A percentile compares a stretch with the other conserved stretches of the same genome.
Evolutionary conservation across 768 basidiomycete genomes (phyloP).

Genomic region (Brasilioporus rufonigricans): DNA sequence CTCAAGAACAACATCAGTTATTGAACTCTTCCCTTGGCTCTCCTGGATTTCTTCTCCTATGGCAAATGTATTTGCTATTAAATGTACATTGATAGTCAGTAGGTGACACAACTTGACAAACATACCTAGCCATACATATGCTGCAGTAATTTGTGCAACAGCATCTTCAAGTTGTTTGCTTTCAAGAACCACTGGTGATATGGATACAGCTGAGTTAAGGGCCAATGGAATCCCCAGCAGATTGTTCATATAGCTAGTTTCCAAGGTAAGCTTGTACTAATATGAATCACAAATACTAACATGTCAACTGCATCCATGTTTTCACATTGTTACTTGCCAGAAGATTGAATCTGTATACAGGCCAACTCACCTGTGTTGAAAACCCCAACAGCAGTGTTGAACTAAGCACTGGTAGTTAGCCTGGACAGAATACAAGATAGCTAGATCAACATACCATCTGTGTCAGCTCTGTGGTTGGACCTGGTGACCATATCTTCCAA

Average conservation of each 20-base stretch:
- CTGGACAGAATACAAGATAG: not conserved
- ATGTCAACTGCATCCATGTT: not conserved
- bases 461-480: not conserved
- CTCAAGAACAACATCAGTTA: not conserved
- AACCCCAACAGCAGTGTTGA: not conserved
- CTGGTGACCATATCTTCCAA: slow-evolving; percentile 8
- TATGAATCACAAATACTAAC: not conserved
- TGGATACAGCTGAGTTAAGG: too few species aligned
- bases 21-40: not conserved
- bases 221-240: not conserved
- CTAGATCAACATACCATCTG: not conserved
- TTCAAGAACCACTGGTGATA: not conserved
- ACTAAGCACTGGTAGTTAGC: not conserved
- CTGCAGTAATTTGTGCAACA: not conserved
- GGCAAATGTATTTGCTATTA: not conserved
- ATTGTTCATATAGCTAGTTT: not conserved
- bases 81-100: not conserved
- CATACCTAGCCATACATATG: slow-evolving; percentile 10
- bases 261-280: not conserved
- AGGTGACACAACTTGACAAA: too few species aligned
- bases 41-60: not conserved
- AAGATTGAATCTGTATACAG: not conserved
- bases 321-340: not conserved
- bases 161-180: slow-evolving; percentile 1
- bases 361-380: not conserved